Base-by-base conservation (phyloP, 1,284 basidiomycete species). In the Somion occarium region DNA sequence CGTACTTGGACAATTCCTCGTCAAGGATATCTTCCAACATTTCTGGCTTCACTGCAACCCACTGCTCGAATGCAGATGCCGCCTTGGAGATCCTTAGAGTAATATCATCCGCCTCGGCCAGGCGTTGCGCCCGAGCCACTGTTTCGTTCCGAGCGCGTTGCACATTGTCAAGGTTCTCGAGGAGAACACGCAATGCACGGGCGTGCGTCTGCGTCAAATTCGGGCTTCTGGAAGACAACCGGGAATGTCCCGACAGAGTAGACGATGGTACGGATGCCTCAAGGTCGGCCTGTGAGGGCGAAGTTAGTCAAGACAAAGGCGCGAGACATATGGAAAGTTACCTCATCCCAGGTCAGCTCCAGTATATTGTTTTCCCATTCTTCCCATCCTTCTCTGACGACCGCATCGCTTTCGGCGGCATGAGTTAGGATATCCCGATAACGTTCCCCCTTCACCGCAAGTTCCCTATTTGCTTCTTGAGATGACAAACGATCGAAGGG, bases 1-100 rank as follows among this genome's bases (percentile, higher is more conserved):
- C 87, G 58, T 92, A 97, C 69, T 94, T 95, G 1, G 74, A 74
- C 49, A 98, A 68, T 57, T 90, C 86, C 54, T 83, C 77, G 51
- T 94, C 88, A 25, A 89, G 82, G 13, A 91, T 73, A 53, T 87
- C 84, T 61, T 93, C 89, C 62, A 96, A 95, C 83, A 88, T 88
- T 22, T 84, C 85, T 0, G 93, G 85, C 48, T 83, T 80, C 13
- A 93, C 82, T 61, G 92, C 86, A 1, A 79, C 78, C 63, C 87
- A 79, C 7, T 80, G 72, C 62, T 83, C 78, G 57, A 88, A 73
- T 3, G 76, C 76, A 38, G 75, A 72, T 1, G 90, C 85, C 42
- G 84, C 84, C 50, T 76, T 78, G 58, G 89, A 62, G 25, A 98
- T 83, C 1, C 82, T 76, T 2, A 80, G 73, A 5, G 81, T 78